Conservation (phyloP, 1,139 yeast species). For the Suhomyces atakaporum region DNA sequence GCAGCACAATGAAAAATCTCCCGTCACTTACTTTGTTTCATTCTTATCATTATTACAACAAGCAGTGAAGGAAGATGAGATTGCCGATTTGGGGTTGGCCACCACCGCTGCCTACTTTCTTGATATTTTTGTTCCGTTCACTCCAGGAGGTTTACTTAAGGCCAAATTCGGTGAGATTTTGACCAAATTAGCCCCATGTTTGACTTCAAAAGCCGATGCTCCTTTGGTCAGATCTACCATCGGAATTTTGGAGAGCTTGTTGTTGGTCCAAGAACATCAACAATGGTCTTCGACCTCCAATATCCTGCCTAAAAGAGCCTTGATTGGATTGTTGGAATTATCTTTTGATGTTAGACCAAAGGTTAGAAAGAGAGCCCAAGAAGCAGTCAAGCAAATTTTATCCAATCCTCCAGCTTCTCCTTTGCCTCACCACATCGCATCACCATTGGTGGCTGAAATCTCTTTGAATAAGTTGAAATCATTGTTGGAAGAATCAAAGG, state of each 20-base stretch:
- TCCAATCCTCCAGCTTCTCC: slow-evolving; percentile 82
- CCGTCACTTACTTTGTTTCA: slow-evolving; percentile 82
- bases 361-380: slow-evolving; percentile 93
- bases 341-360: slow-evolving; percentile 91
- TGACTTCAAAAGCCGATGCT: slow-evolving; percentile 77
- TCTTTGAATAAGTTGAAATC: slow-evolving; percentile 56
- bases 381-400: slow-evolving; percentile 68
- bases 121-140: slow-evolving; percentile 75
- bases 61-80: slow-evolving; percentile 55
- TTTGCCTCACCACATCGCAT: slow-evolving; percentile 72
- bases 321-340: slow-evolving; percentile 77
- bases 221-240: slow-evolving; percentile 80
- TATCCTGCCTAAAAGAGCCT: slow-evolving; percentile 79
- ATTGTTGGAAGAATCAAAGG: slow-evolving; percentile 37
- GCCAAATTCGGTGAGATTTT: slow-evolving; percentile 77
- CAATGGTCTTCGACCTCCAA: slow-evolving; percentile 64
- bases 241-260: slow-evolving; percentile 79
- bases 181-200: slow-evolving; percentile 76
- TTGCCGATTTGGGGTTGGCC: slow-evolving; percentile 64
- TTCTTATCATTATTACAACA: slow-evolving; percentile 81
- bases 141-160: slow-evolving; percentile 67
- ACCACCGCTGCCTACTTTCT: slow-evolving; percentile 78
- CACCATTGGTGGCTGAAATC: slow-evolving; percentile 66
- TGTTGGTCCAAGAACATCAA: slow-evolving; percentile 76
- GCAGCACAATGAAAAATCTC: slow-evolving; percentile 59